Conservation (phyloP, 2,329 filamentous ascomycete species). For the Epicoccum sorghinum region DNA sequence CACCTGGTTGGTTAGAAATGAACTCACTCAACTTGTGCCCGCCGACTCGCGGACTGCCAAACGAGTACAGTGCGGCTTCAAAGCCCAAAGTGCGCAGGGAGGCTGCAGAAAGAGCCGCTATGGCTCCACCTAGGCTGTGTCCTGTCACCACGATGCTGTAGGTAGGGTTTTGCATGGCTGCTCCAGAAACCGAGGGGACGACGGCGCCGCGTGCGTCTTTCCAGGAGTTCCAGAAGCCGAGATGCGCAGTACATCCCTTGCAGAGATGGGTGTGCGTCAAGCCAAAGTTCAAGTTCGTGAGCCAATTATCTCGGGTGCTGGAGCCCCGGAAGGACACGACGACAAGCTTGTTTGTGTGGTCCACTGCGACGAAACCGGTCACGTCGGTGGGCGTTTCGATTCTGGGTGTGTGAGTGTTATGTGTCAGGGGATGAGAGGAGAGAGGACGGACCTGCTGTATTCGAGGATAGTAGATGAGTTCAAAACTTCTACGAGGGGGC, state of each 20-base stretch:
- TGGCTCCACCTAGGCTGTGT: constrained; percentile 71
- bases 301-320: constrained; percentile 64
- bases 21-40: constrained; percentile 63
- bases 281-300: constrained; percentile 60
- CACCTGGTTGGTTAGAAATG: constrained; percentile 59
- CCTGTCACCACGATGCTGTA: constrained; percentile 66
- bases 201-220: constrained; percentile 56
- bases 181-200: constrained; percentile 52
- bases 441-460: constrained; percentile 40
- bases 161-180: constrained; percentile 54
- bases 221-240: constrained; percentile 67
- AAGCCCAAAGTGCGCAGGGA: constrained; percentile 47
- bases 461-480: constrained; percentile 52
- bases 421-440: not conserved
- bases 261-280: constrained; percentile 51
- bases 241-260: constrained; percentile 60
- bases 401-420: constrained; percentile 7
- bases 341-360: constrained; percentile 57
- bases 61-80: constrained; percentile 58
- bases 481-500: constrained; percentile 55
- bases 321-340: constrained; percentile 67
- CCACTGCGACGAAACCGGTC: constrained; percentile 55
- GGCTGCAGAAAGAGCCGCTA: constrained; percentile 66
- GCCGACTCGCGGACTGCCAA: constrained; percentile 71
- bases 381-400: constrained; percentile 46